Base-by-base conservation (phyloP, 2,329 filamentous ascomycete species). In the Monilinia polystroma region DNA sequence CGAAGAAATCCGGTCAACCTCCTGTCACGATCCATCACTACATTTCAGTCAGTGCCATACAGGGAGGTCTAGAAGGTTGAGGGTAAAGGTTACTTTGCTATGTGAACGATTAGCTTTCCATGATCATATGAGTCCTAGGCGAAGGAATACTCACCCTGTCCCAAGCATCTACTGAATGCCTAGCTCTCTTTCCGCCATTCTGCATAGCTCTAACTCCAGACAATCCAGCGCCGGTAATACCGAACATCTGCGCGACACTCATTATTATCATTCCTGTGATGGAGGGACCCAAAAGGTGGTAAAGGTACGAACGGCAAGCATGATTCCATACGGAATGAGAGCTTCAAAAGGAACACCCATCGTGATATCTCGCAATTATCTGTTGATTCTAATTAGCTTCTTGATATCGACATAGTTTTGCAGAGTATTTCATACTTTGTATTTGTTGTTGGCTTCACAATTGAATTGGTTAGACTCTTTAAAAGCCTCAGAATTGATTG, bases 331-430 rank as follows among this genome's bases (percentile, higher is more conserved):
- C 8, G 78, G 78, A 66, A 80, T 56, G 67, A 80, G 76, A 68
- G 77, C 73, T 75, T 80, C 78, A 70, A 79, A 80, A 49, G 78
- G 78, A 64, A 80, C 76, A 70, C 76, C 76, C 78, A 80, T 80
- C 60, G 68, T 77, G 73, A 66, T 64, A 67, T 26, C 38, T 71
- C 43, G 66, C 68, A 57, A 54, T 70, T 58, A 70, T 66, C 74
- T 75, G 56, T 43, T 12, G 32, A 2, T 55, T 20, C 45, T 71
- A 55, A 74, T 71, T 64, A 47, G 35, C 14, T 51, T 41, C 10
- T 18, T 20, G 32, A 38, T 7, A 26, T 62, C 16, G 10, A 38
- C 23, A 52, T 20, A 35, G 58, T 49, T 35, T 53, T 8, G 35
- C 38, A 57, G 41, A 57, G 29, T 11, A 56, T n/a, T 1, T 56